These are phyloP conservation scores for Gaeumannomyces sp. DNA, from an alignment of 2,329 filamentous ascomycete species.

Conservation along the genomic window DNA sequence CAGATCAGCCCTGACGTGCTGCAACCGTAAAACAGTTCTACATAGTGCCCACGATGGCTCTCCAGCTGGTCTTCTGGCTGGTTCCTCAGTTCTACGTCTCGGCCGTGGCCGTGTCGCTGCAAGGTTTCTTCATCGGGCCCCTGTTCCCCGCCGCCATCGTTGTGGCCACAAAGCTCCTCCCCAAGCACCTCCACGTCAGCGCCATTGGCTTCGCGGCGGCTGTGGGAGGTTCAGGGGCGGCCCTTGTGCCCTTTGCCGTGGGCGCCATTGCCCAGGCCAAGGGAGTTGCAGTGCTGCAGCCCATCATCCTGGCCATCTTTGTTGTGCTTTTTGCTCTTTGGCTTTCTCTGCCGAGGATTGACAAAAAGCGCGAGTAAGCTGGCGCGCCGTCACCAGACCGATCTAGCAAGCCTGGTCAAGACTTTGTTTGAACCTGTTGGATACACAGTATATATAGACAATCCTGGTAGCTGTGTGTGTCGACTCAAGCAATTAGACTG, in stretches of 20 bases:
- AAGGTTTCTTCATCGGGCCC: conserved; percentile 76
- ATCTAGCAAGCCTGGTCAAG: too few relatives aligned
- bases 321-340: conserved; percentile 39
- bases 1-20: background rate
- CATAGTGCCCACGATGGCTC: conserved; percentile 52
- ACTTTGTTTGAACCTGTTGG: too few relatives aligned
- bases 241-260: conserved; percentile 59
- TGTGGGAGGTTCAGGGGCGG: conserved; percentile 68
- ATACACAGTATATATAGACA: too few relatives aligned
- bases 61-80: conserved; percentile 75
- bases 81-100: conserved; percentile 71
- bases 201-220: conserved; percentile 76
- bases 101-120: conserved; percentile 61
- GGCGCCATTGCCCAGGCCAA: conserved; percentile 58
- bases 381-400: too few relatives aligned
- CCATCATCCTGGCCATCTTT: conserved; percentile 45
- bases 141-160: conserved; percentile 72
- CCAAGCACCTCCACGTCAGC: conserved; percentile 67
- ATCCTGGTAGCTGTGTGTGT: too few relatives aligned
- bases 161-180: conserved; percentile 67
- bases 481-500: too few relatives aligned
- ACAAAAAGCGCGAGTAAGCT: conserved; percentile 6
- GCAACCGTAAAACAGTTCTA: conserved; percentile 37
- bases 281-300: conserved; percentile 52
- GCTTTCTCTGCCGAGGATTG: conserved; percentile 30